phyloP scores from a whole-genome alignment of 805 yeast genomes.

The Lipomyces sp. region DNA sequence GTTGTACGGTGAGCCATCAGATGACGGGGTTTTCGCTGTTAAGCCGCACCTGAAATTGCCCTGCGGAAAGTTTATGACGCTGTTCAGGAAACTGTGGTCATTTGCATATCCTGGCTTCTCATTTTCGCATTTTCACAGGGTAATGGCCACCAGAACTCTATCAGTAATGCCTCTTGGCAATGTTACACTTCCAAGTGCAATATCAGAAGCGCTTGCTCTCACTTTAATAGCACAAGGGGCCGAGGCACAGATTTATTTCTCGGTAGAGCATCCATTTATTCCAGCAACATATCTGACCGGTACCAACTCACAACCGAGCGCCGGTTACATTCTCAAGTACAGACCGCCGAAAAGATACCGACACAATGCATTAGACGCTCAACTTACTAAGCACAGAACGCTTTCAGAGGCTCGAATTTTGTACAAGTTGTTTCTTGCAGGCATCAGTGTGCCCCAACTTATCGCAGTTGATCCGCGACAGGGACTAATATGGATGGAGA shows the following conservation, averaged over 20 bases:
- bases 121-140: neutral
- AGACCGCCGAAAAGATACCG: conserved; percentile 91
- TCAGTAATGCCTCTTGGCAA: neutral
- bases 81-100: too few species aligned
- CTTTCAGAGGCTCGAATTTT: conserved; percentile 81
- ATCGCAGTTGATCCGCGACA: conserved; percentile 74
- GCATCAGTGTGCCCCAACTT: conserved; percentile 71
- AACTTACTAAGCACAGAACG: conserved; percentile 79
- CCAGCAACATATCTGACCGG: conserved; percentile 10
- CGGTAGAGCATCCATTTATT: conserved; percentile 34
- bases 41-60: too few species aligned
- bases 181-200: conserved; percentile 17
- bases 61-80: too few species aligned
- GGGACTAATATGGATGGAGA: conserved; percentile 91
- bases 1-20: too few species aligned
- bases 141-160: neutral
- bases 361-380: conserved; percentile 78
- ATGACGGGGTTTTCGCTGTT: too few species aligned
- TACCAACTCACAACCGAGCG: conserved; percentile 1
- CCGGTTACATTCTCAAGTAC: conserved; percentile 64
- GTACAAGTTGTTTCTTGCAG: conserved; percentile 55
- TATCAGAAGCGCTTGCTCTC: conserved; percentile 20
- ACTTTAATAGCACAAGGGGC: conserved; percentile 40
- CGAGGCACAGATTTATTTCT: conserved; percentile 36
- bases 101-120: neutral